Evolutionary conservation across 371 early-diverging fungal genomes (phyloP), one percentile per base, ranked within the genome.

Genomic region (Lichtheimia ramosa): DNA sequence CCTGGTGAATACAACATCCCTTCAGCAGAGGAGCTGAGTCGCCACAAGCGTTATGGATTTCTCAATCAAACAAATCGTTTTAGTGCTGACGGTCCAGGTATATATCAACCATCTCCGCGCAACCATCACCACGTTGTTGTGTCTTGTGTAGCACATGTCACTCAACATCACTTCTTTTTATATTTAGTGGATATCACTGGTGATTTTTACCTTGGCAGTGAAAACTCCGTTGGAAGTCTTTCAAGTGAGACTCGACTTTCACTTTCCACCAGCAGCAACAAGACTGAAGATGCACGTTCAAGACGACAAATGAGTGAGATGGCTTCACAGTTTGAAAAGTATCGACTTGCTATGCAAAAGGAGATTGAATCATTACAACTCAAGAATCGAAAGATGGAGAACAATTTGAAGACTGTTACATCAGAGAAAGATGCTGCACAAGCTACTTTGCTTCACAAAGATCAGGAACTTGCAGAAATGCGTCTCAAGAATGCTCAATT

Each of bases 1-100:
- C 76, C 76, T 43, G 76, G 76, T 16, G 76, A 76, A 64, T 76
- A 76, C 61, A 66, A 76, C 49, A 59, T 73, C 2, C 41, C 51
- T 25, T 49, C 50, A 15, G 68, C 59, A 8, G 76, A 73, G 41
- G 62, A 62, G n/a, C 21, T 57, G 10, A 53, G 63, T 23, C 52
- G 42, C 34, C 65, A 70, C 48, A 73, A 69, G 43, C 55, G 71
- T 40, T 69, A 64, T 43, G 73, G 73, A 0, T 76, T 73, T 46
- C 20, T 75, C 10, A 64, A 56, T 41, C 70, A 70, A 46, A 54
- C 70, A 21, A 64, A 39, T 43, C 64, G 76, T 40, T 76, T 76
- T 51, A 41, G 58, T 21, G 43, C 60, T 16, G 65, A 64, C 15
- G 60, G 56, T 12, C 46, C 56, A 64, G 65, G 65, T 64, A 49